Evolutionary conservation across 441 rosid genomes (phyloP).

Genomic region (Populus hybrid): DNA sequence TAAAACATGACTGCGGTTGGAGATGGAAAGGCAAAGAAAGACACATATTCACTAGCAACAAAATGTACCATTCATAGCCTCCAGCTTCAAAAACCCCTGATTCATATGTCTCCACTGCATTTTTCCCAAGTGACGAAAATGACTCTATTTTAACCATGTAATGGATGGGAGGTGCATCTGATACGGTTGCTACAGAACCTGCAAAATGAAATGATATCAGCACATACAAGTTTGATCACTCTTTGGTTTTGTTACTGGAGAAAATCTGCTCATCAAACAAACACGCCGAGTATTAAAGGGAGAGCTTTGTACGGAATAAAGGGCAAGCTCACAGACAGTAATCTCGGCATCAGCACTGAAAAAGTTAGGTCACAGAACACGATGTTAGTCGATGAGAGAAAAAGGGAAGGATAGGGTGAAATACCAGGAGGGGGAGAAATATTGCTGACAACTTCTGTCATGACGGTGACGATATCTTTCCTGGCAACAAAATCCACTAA

Average conservation of each 20-base stretch:
- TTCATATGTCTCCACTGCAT: slow-evolving; percentile 48
- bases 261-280: not conserved
- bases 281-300: not conserved
- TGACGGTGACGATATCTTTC: not conserved
- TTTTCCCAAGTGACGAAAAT: too few relatives aligned
- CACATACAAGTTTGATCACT: not conserved
- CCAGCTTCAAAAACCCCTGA: slow-evolving; percentile 64
- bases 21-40: not conserved
- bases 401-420: not conserved
- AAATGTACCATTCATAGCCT: slow-evolving; percentile 61
- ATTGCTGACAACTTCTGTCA: not conserved
- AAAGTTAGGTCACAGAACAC: not conserved
- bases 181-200: too few relatives aligned
- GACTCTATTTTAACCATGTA: too few relatives aligned
- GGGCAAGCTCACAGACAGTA: not conserved
- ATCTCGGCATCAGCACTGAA: not conserved
- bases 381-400: not conserved
- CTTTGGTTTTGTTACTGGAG: not conserved
- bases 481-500: not conserved
- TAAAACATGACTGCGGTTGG: not conserved
- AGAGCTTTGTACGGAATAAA: not conserved
- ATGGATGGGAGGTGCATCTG: too few relatives aligned
- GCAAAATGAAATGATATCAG: too few relatives aligned
- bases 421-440: not conserved
- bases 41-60: not conserved